Evolutionary conservation across 495 filamentous ascomycete genomes (phyloP), one percentile per base, ranked within the genome.

Genomic region (Aspergillus bridgeri): DNA sequence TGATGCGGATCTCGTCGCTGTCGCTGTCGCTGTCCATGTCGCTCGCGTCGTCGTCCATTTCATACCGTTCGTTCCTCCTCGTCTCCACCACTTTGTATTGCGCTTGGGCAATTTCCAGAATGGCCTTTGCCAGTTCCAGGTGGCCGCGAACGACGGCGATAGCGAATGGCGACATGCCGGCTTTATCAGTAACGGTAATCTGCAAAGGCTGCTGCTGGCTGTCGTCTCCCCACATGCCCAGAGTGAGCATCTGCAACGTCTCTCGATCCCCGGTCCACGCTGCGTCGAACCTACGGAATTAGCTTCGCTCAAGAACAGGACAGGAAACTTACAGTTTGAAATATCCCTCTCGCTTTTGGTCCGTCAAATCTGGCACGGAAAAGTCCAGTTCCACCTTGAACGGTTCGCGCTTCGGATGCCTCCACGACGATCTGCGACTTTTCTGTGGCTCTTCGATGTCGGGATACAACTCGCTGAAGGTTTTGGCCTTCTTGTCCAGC

Each of bases 91-190:
- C 77, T 18, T 81, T 72, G 64, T 86, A 90, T 63, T 94, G 90
- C 0, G 80, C 81, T 13, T 80, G 70, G 1, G 77, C 74, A 56
- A 94, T 91, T 48, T 84, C 79, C 5, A 93, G 63, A 19, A 92
- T 83, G 11, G 74, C 75, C 60, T 76, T 83, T 11, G 88, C 87
- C 17, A 83, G 70, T 3, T 81, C 74, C 38, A 77, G 65, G 60
- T 93, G 84, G 0, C 84, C 83, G 9, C 83, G 78, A 17, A 83
- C 62, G 21, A 90, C 73, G 1, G 88, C 84, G 42, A 93, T 73
- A 3, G 80, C 79, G 58, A 92, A 87, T 0, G 88, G 83, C 1
- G 74, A 76, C 27, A 77, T 72, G 1, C 67, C 59, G 33, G 67
- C 29, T 0, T 48, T 22, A 60, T 89, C 87, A 2, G 60, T 48